These are phyloP conservation scores for Bipolaris zeicola DNA, from an alignment of 2,329 filamentous ascomycete genomes.

Conservation along the genomic window DNA sequence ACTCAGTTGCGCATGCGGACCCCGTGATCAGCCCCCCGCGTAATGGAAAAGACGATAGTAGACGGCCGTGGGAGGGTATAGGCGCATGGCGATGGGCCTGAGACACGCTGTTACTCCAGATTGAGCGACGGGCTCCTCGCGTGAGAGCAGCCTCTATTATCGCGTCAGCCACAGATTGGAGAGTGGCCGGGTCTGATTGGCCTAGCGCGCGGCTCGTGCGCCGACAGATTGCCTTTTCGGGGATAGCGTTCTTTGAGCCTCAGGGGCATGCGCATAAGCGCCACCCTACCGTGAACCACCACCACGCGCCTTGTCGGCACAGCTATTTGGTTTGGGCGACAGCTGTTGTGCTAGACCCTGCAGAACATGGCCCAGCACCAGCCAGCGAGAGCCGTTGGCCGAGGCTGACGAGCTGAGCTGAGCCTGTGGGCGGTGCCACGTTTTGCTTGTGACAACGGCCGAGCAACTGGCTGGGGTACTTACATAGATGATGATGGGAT, in stretches of 20 bases:
- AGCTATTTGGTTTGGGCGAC: conserved; percentile 31
- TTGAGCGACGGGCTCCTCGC: conserved; percentile 15
- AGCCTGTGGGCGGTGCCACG: conserved; percentile 16
- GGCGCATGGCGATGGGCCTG: conserved; percentile 3
- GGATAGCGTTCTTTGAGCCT: conserved; percentile 33
- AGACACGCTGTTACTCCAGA: conserved; percentile 14
- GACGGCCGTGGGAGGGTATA: not conserved
- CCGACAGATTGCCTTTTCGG: conserved; percentile 25
- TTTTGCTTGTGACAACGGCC: conserved; percentile 19
- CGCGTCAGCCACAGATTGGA: conserved; percentile 21
- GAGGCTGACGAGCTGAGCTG: conserved; percentile 10
- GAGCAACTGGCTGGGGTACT: not conserved
- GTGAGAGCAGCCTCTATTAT: conserved; percentile 20
- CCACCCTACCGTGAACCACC: conserved; percentile 27
- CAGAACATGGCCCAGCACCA: conserved; percentile 16
- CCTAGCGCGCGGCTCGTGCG: conserved; percentile 12
- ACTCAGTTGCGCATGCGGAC: not conserved
- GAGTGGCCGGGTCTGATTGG: conserved; percentile 25
- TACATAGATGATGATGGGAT: not conserved
- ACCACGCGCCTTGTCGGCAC: conserved; percentile 31
- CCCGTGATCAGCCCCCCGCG: not conserved
- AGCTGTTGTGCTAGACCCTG: conserved; percentile 28
- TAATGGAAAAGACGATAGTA: not conserved
- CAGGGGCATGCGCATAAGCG: conserved; percentile 35
- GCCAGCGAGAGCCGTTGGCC: conserved; percentile 22